Evolutionary conservation across 352 stramenopile species (phyloP).

Genomic region (Globisporangium rhizosaccharum): DNA sequence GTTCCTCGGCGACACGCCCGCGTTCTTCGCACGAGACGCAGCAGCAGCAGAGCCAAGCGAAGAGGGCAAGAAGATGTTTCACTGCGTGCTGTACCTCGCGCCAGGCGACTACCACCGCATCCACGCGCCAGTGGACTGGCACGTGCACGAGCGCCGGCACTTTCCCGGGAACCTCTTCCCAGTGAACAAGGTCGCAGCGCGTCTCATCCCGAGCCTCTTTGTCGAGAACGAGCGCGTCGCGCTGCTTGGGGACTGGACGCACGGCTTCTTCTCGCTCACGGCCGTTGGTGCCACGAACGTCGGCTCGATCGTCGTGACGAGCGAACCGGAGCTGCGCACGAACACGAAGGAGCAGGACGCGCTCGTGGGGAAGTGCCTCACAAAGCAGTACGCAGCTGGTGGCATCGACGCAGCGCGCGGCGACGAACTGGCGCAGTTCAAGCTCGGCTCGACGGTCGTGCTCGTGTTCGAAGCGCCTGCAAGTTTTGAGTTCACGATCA

Average conservation of each 20-base stretch:
- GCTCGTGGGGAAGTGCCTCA: slow-evolving; percentile 47
- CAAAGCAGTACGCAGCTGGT: slow-evolving; percentile 32
- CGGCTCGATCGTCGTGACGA: slow-evolving; percentile 70
- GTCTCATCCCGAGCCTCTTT: slow-evolving; percentile 73
- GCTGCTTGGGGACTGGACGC: slow-evolving; percentile 65
- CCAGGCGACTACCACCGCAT: slow-evolving; percentile 87
- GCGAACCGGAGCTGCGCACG: slow-evolving; percentile 60
- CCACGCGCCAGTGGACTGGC: slow-evolving; percentile 77
- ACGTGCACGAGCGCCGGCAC: slow-evolving; percentile 63
- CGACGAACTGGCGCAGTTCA: slow-evolving; percentile 79
- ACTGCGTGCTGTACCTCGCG: slow-evolving; percentile 81
- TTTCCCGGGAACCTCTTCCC: slow-evolving; percentile 83
- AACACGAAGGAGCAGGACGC: slow-evolving; percentile 57
- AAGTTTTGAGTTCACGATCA: slow-evolving; percentile 69
- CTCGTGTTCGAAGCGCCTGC: slow-evolving; percentile 79
- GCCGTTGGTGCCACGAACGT: slow-evolving; percentile 85
- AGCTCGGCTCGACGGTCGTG: slow-evolving; percentile 83
- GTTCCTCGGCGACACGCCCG: slow-evolving; percentile 58
- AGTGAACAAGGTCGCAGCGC: slow-evolving; percentile 59
- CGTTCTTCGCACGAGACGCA: slow-evolving; percentile 40
- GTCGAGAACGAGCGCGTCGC: slow-evolving; percentile 81
- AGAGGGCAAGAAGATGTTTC: slow-evolving; percentile 55
- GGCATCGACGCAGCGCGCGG: slow-evolving; percentile 37
- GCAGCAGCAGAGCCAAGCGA: slow-evolving; percentile 4
- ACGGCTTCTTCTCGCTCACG: slow-evolving; percentile 81